phyloP scores from a whole-genome alignment of 441 rosid genomes.

The Mallotus repandus region DNA sequence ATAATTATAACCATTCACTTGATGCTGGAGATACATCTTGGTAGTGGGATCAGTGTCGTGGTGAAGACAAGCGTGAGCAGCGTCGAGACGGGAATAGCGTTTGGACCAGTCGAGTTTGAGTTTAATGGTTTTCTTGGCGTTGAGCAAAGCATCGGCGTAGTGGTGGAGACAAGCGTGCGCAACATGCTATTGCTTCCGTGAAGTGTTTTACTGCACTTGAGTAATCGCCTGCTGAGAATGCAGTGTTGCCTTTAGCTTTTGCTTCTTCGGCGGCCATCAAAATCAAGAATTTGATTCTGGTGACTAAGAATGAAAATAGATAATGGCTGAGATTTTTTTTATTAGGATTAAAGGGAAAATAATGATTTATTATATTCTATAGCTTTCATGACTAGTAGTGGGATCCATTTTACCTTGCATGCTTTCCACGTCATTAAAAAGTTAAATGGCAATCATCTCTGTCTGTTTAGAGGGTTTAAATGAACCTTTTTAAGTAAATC shows the following conservation, averaged over 20 bases:
- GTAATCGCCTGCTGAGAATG: slow-evolving; percentile 81
- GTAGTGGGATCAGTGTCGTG: slow-evolving; percentile 85
- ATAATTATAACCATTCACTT: slow-evolving; percentile 66
- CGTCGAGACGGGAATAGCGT: slow-evolving; percentile 91
- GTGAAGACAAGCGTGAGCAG: no score
- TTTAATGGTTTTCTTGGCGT: slow-evolving; percentile 86
- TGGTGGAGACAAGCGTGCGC: slow-evolving; percentile 73
- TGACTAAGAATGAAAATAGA: no score
- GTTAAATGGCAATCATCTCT: no score
- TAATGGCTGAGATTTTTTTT: no score
- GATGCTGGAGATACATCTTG: slow-evolving; percentile 67
- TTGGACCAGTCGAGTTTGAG: slow-evolving; percentile 90
- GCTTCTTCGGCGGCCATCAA: slow-evolving; percentile 86
- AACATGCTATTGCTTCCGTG: slow-evolving; percentile 71
- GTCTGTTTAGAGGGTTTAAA: no score
- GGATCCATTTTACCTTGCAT: no score
- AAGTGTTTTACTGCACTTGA: slow-evolving; percentile 64
- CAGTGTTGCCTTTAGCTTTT: slow-evolving; percentile 86
- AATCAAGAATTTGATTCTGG: no score
- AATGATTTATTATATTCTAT: no score
- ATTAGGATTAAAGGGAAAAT: not conserved
- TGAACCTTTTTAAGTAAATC: no score
- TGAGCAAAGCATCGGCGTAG: slow-evolving; percentile 62
- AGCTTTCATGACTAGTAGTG: no score
- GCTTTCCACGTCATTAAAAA: no score